Evolutionary conservation across 371 early-diverging fungal species (phyloP).

Genomic region (Fennellomyces sp.): DNA sequence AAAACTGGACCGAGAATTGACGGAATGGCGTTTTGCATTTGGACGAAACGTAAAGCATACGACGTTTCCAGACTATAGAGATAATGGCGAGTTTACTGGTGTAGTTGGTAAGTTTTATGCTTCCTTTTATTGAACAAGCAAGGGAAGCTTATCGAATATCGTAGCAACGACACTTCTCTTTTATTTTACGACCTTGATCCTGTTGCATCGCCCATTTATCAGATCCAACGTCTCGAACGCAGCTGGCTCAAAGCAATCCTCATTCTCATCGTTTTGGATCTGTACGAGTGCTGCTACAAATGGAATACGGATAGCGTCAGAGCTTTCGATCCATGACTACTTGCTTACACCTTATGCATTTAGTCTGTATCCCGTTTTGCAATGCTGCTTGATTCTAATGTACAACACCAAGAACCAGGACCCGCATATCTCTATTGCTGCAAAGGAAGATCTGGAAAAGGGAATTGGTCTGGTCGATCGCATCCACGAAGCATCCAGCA

Average conservation of each 20-base stretch:
- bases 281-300: conserved; percentile 48
- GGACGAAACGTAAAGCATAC: conserved; percentile 37
- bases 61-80: conserved; percentile 38
- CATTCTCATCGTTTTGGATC: conserved; percentile 45
- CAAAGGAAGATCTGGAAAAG: conserved; percentile 37
- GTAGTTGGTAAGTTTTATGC: conserved; percentile 33
- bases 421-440: conserved; percentile 31
- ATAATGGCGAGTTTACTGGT: conserved; percentile 39
- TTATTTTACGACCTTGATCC: conserved; percentile 42
- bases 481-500: conserved; percentile 33
- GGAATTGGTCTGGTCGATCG: conserved; percentile 33
- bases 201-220: conserved; percentile 53
- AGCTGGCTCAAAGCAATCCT: conserved; percentile 13
- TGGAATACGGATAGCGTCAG: conserved; percentile 41
- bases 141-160: neutral
- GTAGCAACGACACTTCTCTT: conserved; percentile 41
- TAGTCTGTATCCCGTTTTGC: conserved; percentile 45
- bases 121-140: too few relatives aligned
- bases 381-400: conserved; percentile 49
- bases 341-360: conserved; percentile 51
- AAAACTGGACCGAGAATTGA: conserved; percentile 43
- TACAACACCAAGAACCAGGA: conserved; percentile 47
- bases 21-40: conserved; percentile 49
- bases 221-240: conserved; percentile 19
- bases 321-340: conserved; percentile 37